These are phyloP conservation scores for Leptodontidium sp. DNA, from an alignment of 2,329 filamentous ascomycete species.

Conservation along the genomic window DNA sequence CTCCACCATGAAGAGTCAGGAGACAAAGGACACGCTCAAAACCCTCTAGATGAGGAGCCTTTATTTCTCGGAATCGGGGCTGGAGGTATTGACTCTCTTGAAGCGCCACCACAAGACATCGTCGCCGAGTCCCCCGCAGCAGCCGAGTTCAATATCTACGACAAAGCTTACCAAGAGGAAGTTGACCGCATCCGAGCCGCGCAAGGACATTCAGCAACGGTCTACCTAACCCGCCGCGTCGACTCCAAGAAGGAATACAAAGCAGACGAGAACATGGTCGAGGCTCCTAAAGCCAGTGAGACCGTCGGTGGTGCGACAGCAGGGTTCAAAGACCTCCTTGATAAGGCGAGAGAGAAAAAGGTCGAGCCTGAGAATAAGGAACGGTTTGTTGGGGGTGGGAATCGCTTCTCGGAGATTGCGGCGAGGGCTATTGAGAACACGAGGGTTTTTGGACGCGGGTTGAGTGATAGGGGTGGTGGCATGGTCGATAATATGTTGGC, in stretches of 20 bases:
- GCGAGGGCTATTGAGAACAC: constrained; percentile 41
- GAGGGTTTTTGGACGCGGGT: constrained; percentile 33
- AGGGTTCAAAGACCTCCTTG: constrained; percentile 44
- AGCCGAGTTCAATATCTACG: constrained; percentile 88
- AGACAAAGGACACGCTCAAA: constrained; percentile 69
- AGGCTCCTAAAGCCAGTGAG: constrained; percentile 35
- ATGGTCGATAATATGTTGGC: constrained; percentile 34
- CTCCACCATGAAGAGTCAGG: constrained; percentile 42
- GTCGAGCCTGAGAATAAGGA: constrained; percentile 20
- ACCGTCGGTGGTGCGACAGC: constrained; percentile 36
- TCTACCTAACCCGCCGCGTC: constrained; percentile 64
- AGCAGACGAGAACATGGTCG: constrained; percentile 43
- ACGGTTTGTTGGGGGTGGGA: constrained; percentile 19
- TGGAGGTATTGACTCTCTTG: constrained; percentile 55
- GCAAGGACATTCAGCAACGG: constrained; percentile 57
- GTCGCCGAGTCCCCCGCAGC: constrained; percentile 87
- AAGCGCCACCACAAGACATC: constrained; percentile 51
- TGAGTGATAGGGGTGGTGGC: constrained; percentile 33
- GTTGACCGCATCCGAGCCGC: constrained; percentile 72
- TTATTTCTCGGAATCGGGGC: constrained; percentile 81
- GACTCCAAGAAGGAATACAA: constrained; percentile 50
- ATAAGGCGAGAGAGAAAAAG: constrained; percentile 39
- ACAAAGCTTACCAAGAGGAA: constrained; percentile 85
- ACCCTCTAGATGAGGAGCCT: constrained; percentile 67
- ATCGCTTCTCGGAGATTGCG: constrained; percentile 40